Percentiles rank a stretch among this genome's conserved stretches.
Conservation (phyloP, 345 rosid genomes). For the Trapa bicornis region DNA sequence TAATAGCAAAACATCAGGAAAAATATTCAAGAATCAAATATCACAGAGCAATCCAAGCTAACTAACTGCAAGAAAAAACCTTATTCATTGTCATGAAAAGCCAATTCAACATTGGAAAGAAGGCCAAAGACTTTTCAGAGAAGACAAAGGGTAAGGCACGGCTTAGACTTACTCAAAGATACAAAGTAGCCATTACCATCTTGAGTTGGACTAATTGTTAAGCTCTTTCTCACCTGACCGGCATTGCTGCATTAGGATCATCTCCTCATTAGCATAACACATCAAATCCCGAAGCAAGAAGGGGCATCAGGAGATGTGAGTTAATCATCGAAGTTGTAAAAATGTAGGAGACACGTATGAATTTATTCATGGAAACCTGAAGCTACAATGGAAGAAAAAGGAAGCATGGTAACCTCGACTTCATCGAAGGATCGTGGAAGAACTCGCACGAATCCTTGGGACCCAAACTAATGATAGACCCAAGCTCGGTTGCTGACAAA, state of each 20-base stretch:
- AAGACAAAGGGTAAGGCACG: slow-evolving; percentile 5
- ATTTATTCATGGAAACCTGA: neutral
- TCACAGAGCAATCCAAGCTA: neutral
- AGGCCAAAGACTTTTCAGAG: neutral
- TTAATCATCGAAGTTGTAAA: neutral
- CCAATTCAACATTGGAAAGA: neutral
- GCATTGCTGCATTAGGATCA: slow-evolving; percentile 48
- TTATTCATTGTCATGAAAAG: neutral
- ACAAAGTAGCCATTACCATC: slow-evolving; percentile 63
- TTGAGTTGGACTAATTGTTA: slow-evolving; percentile 50
- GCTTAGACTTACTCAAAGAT: slow-evolving; percentile 51
- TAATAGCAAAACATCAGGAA: neutral
- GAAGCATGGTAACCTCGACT: slow-evolving; percentile 37
- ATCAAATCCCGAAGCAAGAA: neutral
- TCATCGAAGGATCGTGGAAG: slow-evolving; percentile 87
- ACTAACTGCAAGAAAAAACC: neutral
- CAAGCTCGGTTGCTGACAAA: slow-evolving; percentile 79
- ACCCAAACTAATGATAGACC: slow-evolving; percentile 73
- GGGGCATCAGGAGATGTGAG: neutral
- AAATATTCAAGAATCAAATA: neutral
- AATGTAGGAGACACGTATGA: neutral
- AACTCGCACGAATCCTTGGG: slow-evolving; percentile 60
- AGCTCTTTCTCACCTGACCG: slow-evolving; percentile 89
- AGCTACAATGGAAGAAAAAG: slow-evolving; percentile 1
- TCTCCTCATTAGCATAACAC: slow-evolving; percentile 7